phyloP scores from a whole-genome alignment of 2,329 filamentous ascomycete species.

The Achaetomium macrosporum region DNA sequence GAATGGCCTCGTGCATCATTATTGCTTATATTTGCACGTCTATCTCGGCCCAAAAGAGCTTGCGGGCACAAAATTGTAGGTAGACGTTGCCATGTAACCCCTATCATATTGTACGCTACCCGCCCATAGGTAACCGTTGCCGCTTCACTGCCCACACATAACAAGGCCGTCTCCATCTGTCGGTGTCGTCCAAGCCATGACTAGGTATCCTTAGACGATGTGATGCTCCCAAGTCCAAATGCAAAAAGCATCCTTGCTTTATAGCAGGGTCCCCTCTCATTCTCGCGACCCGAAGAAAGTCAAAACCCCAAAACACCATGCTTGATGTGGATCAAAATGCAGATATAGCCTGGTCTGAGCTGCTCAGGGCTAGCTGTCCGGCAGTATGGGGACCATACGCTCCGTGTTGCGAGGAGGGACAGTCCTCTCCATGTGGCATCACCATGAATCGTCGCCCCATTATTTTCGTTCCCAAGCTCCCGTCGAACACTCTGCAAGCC shows the following conservation, averaged over 20 bases:
- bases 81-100: neutral
- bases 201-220: neutral
- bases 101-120: slow-evolving; percentile 3
- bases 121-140: slow-evolving; percentile 1
- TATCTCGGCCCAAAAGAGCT: slow-evolving; percentile 1
- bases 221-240: slow-evolving; percentile 1
- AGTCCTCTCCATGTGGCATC: neutral
- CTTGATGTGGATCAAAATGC: slow-evolving; percentile 31
- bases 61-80: slow-evolving; percentile 8
- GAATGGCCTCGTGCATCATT: slow-evolving; percentile 3
- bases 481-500: slow-evolving; percentile 1
- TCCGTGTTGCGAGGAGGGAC: neutral
- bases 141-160: neutral
- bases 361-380: neutral
- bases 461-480: neutral
- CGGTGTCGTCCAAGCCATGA: slow-evolving; percentile 6
- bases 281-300: slow-evolving; percentile 17
- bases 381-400: neutral
- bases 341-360: slow-evolving; percentile 16
- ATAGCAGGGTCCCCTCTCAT: slow-evolving; percentile 21
- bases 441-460: neutral
- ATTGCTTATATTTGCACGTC: slow-evolving; percentile 7
- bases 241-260: slow-evolving; percentile 3
- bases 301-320: slow-evolving; percentile 34
- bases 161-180: slow-evolving; percentile 3